phyloP scores from a whole-genome alignment of 2,329 filamentous ascomycete species.

The Diaporthe aspalathi region DNA sequence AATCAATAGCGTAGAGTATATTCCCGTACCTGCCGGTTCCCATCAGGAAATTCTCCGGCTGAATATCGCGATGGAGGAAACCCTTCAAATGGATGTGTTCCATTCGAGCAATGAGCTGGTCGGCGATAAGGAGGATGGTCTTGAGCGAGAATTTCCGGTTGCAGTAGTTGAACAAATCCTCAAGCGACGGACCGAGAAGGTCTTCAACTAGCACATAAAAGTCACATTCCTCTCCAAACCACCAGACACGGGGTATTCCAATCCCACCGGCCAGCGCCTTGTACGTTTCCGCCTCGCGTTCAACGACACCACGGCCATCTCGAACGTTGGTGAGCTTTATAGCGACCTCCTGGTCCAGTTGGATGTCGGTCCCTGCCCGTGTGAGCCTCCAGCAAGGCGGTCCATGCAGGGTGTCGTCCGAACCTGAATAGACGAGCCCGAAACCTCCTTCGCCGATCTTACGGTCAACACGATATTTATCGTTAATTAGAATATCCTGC shows the following conservation, averaged over 20 bases:
- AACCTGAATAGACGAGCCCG: too few relatives aligned
- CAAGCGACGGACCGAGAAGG: slow-evolving; percentile 91
- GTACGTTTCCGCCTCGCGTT: slow-evolving; percentile 96
- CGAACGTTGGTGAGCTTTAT: slow-evolving; percentile 99
- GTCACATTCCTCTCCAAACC: slow-evolving; percentile 99
- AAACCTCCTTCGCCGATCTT: too few relatives aligned
- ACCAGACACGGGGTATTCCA: slow-evolving; percentile 97
- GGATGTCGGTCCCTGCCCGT: slow-evolving; percentile 93
- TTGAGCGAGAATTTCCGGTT: slow-evolving; percentile 99
- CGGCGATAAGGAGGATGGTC: slow-evolving; percentile 94
- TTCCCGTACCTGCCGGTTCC: slow-evolving; percentile 98
- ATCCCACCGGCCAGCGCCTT: slow-evolving; percentile 92
- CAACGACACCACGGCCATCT: slow-evolving; percentile 97
- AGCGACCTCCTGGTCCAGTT: slow-evolving; percentile 98
- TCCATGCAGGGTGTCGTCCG: too few relatives aligned
- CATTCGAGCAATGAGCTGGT: slow-evolving; percentile 98
- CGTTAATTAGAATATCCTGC: too few relatives aligned
- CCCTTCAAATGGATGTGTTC: slow-evolving; percentile 99
- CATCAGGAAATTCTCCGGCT: slow-evolving; percentile 99
- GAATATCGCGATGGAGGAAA: slow-evolving; percentile 99
- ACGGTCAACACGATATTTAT: too few relatives aligned
- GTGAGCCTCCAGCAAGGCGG: too few relatives aligned
- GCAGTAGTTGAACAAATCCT: slow-evolving; percentile 99
- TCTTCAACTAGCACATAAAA: slow-evolving; percentile 99
- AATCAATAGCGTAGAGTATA: slow-evolving; percentile 99